Percentiles rank a stretch among this genome's conserved stretches.
These are phyloP conservation scores for Ogataea populi-albae DNA, from an alignment of 805 yeast genomes.

Conservation along the genomic window DNA sequence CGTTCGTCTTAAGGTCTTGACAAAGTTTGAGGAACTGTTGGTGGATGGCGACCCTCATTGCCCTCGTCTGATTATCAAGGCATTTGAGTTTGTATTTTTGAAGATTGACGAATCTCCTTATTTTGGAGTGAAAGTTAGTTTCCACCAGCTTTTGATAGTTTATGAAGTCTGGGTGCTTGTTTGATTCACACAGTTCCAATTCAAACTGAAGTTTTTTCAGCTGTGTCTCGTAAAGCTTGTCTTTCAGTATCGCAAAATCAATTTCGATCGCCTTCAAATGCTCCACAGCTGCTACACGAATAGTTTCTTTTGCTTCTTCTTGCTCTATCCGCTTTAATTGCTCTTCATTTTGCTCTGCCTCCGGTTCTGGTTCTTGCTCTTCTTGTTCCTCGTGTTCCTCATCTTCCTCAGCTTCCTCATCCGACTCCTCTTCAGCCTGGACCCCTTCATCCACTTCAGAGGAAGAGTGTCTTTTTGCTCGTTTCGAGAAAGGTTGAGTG, in stretches of 20 bases:
- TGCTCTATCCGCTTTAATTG: slow-evolving; percentile 22
- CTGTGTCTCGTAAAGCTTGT: slow-evolving; percentile 80
- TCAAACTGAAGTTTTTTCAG: slow-evolving; percentile 75
- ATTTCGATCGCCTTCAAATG: slow-evolving; percentile 78
- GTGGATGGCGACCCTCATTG: slow-evolving; percentile 75
- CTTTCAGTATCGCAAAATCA: slow-evolving; percentile 83
- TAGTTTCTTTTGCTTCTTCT: slow-evolving; percentile 35
- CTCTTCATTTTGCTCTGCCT: slow-evolving; percentile 26
- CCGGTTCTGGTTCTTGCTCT: slow-evolving; percentile 16
- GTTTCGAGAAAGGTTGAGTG: too few species aligned
- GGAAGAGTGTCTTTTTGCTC: slow-evolving; percentile 7
- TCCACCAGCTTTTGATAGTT: slow-evolving; percentile 69
- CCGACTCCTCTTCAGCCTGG: slow-evolving; percentile 24
- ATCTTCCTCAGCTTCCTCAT: slow-evolving; percentile 22
- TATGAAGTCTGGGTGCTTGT: slow-evolving; percentile 87
- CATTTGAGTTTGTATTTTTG: slow-evolving; percentile 70
- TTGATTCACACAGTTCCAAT: slow-evolving; percentile 79
- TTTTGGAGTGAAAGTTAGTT: slow-evolving; percentile 67
- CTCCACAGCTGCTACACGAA: slow-evolving; percentile 62
- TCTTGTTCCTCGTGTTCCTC: slow-evolving; percentile 28
- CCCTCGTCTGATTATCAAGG: slow-evolving; percentile 76
- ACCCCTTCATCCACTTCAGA: slow-evolving; percentile 15
- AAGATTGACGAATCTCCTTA: slow-evolving; percentile 35
- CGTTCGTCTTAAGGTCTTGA: slow-evolving; percentile 61
- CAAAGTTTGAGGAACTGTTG: slow-evolving; percentile 73